Evolutionary conservation across 1,284 basidiomycete species (phyloP).

Genomic region (Taiwanofungus camphoratus): DNA sequence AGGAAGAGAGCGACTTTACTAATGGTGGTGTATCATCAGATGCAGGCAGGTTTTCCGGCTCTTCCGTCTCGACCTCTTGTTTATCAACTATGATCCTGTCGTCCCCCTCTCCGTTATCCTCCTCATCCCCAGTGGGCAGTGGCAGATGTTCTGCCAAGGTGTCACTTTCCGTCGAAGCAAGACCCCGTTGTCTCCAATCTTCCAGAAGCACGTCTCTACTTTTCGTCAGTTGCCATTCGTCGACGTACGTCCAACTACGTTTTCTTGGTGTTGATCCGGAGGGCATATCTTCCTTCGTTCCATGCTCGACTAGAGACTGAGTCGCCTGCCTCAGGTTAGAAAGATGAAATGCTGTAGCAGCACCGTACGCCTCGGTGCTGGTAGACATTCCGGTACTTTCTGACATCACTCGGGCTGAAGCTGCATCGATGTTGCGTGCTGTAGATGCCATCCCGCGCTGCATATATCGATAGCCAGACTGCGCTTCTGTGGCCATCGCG

Average conservation of each 20-base stretch:
- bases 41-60: conserved; percentile 19
- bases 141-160: conserved; percentile 28
- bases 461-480: conserved; percentile 44
- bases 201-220: conserved; percentile 52
- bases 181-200: conserved; percentile 37
- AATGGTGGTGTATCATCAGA: conserved; percentile 12
- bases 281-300: conserved; percentile 53
- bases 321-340: conserved; percentile 44
- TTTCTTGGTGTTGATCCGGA: conserved; percentile 72
- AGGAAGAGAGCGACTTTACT: conserved; percentile 28
- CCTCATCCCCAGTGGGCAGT: conserved; percentile 17
- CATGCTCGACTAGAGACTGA: conserved; percentile 49
- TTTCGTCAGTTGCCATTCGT: conserved; percentile 65
- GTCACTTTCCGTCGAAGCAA: conserved; percentile 29
- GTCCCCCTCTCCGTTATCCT: conserved; percentile 12
- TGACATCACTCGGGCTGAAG: conserved; percentile 36
- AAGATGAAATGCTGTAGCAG: conserved; percentile 36
- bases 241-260: conserved; percentile 58
- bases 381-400: conserved; percentile 40
- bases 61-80: conserved; percentile 15
- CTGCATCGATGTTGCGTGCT: conserved; percentile 44
- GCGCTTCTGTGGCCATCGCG: conserved; percentile 41
- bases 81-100: conserved; percentile 16
- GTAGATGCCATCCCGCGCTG: conserved; percentile 45
- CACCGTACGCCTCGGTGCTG: conserved; percentile 36